Evolutionary conservation across 441 rosid species (phyloP), one percentile per base, ranked within the genome.

Genomic region (Kokia cookei): DNA sequence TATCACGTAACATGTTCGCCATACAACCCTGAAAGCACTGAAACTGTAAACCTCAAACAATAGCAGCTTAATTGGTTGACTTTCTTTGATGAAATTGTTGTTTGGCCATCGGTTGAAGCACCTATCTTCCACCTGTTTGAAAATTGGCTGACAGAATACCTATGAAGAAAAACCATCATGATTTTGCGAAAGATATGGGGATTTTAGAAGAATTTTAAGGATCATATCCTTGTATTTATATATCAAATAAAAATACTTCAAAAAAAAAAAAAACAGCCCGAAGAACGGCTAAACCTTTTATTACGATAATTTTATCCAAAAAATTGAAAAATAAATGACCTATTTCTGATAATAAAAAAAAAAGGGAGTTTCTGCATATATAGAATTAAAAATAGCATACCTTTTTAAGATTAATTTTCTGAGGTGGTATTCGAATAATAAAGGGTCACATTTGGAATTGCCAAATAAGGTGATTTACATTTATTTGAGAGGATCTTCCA

Each of bases 1-100:
- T 51, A 83, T 70, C 75, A 88, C 93, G 68, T 82, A 89, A 22
- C 29, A 5, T n/a, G 91, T 82, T 79, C 96, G 86, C 93, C 96
- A 89, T 1, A 89, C 59, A 35, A 91, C 3, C 67, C 90, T 77
- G 79, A 89, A 89, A 43, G 80, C 26, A 73, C 81, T 91, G 55
- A 85, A 58, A n/a, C 72, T 82, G 71, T 75, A 84, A 27, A 74
- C 68, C n/a, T 90, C 90, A 1, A 42, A 50, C 45, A 76, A 42
- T 7, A 82, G 89, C 64, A 88, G 69, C 24, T 68, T 63, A 4
- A 69, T 50, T 2, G 72, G 76, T 51, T 73, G 72, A 24, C 82
- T 87, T 5, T 77, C 78, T 4, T 82, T 86, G 43, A 89, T 72
- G 74, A 89, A 87, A 10, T 71, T 75, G 77, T 62, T 86, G 50